Base-by-base conservation (phyloP, 352 stramenopile species). In the Pythium oligandrum region DNA sequence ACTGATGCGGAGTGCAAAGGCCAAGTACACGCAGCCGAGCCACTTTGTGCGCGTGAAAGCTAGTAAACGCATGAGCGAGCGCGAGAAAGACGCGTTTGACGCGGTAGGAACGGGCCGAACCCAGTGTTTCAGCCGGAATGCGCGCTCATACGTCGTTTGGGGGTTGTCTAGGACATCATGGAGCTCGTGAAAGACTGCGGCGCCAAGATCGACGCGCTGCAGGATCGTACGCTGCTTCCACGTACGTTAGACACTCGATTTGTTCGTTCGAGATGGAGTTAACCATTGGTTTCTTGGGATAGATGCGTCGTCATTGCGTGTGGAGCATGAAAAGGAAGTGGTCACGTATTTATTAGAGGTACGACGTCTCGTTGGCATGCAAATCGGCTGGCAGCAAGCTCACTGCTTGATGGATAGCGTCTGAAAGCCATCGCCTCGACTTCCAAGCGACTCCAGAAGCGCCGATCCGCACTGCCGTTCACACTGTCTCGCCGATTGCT, bases 81-180 rank as follows among this genome's bases (percentile, higher is more conserved):
- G 66, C 42, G 75, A 89, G 46, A 91, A 91, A 63, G 78, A 89
- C 54, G 81, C 87, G 53, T 68, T 91, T 51, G 81, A 91, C 57
- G 66, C 70, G 30, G 80, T 90, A 64, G 31, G 70, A 36, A 2
- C 43, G 7, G 4, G 1, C n/a, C 17, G 17, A 26, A 26, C 17
- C 17, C 17, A 26, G 17, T 26, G 17, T 26, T 26, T 26, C 17
- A 26, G 17, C 17, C 17, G 17, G 17, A 26, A 26, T 26, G 17
- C 17, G 17, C 17, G 17, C 17, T 26, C 0, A 26, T 26, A 26
- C 17, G 17, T 26, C 17, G 17, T 26, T 26, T 26, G 17, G 17
- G 17, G 17, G 17, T 26, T 26, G 17, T 43, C 4, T 63, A 86
- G 77, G 77, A 88, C 39, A 62, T 88, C 7, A 80, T 83, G 47